Evolutionary conservation across 768 basidiomycete genomes (phyloP), one percentile per base, ranked within the genome.

Genomic region (Collybia sp.): DNA sequence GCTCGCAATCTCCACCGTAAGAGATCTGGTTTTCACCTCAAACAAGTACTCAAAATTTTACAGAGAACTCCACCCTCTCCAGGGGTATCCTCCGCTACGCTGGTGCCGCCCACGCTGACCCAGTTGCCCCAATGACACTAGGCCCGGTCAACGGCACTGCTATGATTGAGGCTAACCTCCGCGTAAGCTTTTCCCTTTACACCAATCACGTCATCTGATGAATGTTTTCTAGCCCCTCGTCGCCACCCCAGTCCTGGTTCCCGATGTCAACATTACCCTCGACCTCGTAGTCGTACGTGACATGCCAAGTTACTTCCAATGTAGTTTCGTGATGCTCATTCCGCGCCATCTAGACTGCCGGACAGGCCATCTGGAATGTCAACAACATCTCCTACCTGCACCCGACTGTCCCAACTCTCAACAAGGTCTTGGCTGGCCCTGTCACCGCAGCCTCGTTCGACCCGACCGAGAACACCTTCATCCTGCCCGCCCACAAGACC

Each of bases 31-130:
- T 31, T 40, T 5, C 17, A 17, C 13, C 16, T 11, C 3, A 25
- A 32, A 35, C 19, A 10, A 18, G 11, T 30, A 18, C 15, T 46
- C n/a, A 46, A 30, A 25, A 46, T n/a, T 3, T n/a, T 25, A 5
- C 32, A 62, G 60, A 60, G 51, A 62, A 62, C 58, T 61, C 52
- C 48, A 62, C 60, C 8, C 50, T 57, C 31, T 61, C 63, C 34
- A n/a, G 55, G 61, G 36, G 13, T 15, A 15, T 75, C 41, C 49
- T 74, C 44, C 66, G 66, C 30, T 75, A 75, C 51, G 42, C 42
- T 1, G 70, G 69, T 16, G 73, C 73, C 12, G 58, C 58, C 0
- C 11, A 48, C 25, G 45, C 35, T 0, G 59, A 70, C 33, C 71
- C 71, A 62, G 25, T 0, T 25, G 25, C 4, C 25, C 54, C 57